Conservation (phyloP, 495 filamentous ascomycete genomes). For the Amniculicola lignicola region DNA sequence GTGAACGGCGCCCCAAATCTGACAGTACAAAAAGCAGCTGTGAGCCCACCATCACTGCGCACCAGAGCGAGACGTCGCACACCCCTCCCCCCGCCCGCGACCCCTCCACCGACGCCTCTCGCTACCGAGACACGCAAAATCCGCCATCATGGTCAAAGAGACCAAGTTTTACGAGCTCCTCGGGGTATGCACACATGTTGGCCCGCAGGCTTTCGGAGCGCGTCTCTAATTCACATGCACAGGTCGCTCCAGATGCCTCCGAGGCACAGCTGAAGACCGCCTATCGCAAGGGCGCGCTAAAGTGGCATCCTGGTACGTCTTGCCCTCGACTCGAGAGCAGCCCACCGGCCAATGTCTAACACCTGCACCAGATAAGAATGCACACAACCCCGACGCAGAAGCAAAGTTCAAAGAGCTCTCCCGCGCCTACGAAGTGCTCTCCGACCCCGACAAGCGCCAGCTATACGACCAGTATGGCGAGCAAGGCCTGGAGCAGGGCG, state of each 20-base stretch:
- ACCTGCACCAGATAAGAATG: constrained; percentile 77
- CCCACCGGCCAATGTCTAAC: no score
- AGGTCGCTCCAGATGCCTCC: constrained; percentile 70
- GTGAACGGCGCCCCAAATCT: not conserved
- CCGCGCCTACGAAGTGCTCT: constrained; percentile 90
- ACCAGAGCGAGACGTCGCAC: not conserved
- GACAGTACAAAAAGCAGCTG: not conserved
- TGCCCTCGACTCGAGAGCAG: not conserved
- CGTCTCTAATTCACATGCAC: constrained; percentile 33
- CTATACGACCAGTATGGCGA: constrained; percentile 98
- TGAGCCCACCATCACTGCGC: not conserved
- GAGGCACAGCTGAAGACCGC: constrained; percentile 83
- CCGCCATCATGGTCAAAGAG: constrained; percentile 74
- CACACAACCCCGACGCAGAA: constrained; percentile 84
- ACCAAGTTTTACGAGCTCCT: constrained; percentile 82
- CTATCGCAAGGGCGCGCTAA: constrained; percentile 85
- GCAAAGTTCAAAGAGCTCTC: constrained; percentile 98
- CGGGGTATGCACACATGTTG: constrained; percentile 65
- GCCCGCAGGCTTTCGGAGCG: not conserved
- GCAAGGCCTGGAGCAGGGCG: constrained; percentile 87
- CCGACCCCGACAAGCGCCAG: constrained; percentile 82
- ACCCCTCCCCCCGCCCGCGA: not conserved
- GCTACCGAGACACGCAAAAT: not conserved
- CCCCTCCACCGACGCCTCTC: not conserved
- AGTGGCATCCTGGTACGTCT: constrained; percentile 79